Evolutionary conservation across 1,139 yeast species (phyloP), one percentile per base, ranked within the genome.

Genomic region (Taphrina populina): DNA sequence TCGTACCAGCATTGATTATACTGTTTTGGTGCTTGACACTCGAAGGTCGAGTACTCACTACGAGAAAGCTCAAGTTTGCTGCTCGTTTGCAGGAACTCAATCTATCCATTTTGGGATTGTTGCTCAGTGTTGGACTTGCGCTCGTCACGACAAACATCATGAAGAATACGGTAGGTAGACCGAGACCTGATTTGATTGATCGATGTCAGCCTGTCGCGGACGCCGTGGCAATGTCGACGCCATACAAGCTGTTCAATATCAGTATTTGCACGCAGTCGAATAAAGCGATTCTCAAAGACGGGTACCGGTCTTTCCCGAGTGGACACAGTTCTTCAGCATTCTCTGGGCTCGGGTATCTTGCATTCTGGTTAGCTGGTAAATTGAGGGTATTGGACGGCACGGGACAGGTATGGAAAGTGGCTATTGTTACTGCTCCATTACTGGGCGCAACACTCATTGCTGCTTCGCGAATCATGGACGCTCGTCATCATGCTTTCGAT

Each of bases 261-360:
- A 73, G 70, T 8, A 70, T 76, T 15, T 76, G 79, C 60, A 71
- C 75, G 0, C 69, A 67, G n/a, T 61, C 66, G 1, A 65, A 72
- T 55, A 69, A 67, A 58, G 65, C 59, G 35, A 68, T 66, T n/a
- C 70, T 84, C 37, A 67, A 73, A 60, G 95, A 85, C 63, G 95
- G 94, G 0, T 82, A 81, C 65, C 76, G 88, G 65, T 81, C 88
- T 1, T 84, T 90, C 11, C 95, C 95, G 0, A 82, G 88, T 2
- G 2, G 79, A 83, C 60, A 71, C 80, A 59, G 76, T 83, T 56
- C 82, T 80, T 69, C 76, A 83, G 11, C 66, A 2, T 64, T 63
- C 35, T 60, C 65, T 4, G 92, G 92, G 0, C 71, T 84, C 45
- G 79, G 82, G 2, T 85, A 77, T 66, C 66, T 83, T 30, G 74